phyloP scores from a whole-genome alignment of 1,284 basidiomycete species.

The Moesziomyces parantarcticus region DNA sequence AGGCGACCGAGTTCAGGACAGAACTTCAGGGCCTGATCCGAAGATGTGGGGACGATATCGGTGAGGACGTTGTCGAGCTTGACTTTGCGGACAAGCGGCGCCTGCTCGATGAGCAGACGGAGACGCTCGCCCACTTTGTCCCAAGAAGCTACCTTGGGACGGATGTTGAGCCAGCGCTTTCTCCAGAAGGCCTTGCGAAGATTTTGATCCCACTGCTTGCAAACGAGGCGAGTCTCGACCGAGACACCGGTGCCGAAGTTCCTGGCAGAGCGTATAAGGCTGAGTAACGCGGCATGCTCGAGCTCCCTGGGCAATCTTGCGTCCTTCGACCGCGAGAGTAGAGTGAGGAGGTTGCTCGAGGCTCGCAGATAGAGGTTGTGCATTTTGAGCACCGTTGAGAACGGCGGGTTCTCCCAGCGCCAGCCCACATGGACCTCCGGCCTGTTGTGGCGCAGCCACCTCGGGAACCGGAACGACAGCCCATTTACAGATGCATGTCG shows the following conservation, averaged over 20 bases:
- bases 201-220: slow-evolving; percentile 9
- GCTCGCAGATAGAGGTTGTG: background rate
- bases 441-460: background rate
- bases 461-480: background rate
- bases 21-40: background rate
- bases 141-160: slow-evolving; percentile 9
- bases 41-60: slow-evolving; percentile 14
- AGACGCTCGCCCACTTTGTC: slow-evolving; percentile 7
- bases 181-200: slow-evolving; percentile 14
- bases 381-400: background rate
- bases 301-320: slow-evolving; percentile 7
- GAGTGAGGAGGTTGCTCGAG: background rate
- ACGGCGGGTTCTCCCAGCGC: slow-evolving; percentile 22
- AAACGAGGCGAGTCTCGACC: slow-evolving; percentile 20
- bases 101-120: background rate
- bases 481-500: too few species aligned
- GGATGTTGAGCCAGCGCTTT: slow-evolving; percentile 15
- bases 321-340: too few species aligned
- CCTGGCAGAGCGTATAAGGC: background rate
- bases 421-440: slow-evolving; percentile 12
- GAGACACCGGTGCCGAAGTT: background rate
- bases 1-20: slow-evolving; percentile 15
- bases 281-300: background rate
- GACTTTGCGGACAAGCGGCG: slow-evolving; percentile 17
- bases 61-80: slow-evolving; percentile 12